These are phyloP conservation scores for Sphaerulina vaccinii DNA, from an alignment of 2,329 filamentous ascomycete genomes.

Conservation along the genomic window DNA sequence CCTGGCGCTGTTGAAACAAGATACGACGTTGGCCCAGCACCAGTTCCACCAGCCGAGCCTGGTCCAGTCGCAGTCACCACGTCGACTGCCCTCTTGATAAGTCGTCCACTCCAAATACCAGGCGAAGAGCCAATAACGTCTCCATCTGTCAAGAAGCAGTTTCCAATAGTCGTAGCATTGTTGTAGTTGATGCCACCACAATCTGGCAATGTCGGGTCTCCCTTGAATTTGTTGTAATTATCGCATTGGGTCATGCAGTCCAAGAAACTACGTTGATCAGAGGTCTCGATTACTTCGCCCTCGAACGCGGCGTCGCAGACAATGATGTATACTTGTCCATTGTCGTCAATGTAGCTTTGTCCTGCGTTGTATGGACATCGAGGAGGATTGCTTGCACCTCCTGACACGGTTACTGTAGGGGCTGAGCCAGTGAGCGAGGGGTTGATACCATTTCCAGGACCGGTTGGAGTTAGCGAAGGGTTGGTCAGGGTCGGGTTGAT, in stretches of 20 bases:
- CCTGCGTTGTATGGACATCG: conserved; percentile 31
- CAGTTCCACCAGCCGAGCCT: conserved; percentile 4
- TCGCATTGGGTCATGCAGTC: conserved; percentile 36
- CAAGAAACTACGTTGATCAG: conserved; percentile 26
- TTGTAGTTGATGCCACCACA: conserved; percentile 34
- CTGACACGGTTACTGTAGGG: conserved; percentile 3
- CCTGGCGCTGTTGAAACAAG: conserved; percentile 3
- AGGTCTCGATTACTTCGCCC: conserved; percentile 25
- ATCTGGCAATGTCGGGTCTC: neutral
- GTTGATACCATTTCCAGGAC: neutral
- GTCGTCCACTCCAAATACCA: conserved; percentile 21
- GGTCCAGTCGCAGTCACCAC: conserved; percentile 5
- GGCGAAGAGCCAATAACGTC: conserved; percentile 9
- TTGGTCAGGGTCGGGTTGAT: too few relatives aligned
- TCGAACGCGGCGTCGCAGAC: conserved; percentile 29
- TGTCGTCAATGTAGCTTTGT: conserved; percentile 25
- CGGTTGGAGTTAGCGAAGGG: neutral
- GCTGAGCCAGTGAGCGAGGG: neutral
- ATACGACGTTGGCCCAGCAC: neutral
- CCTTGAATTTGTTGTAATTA: conserved; percentile 29
- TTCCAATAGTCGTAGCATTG: conserved; percentile 14
- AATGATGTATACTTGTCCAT: conserved; percentile 33
- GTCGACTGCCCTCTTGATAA: conserved; percentile 18
- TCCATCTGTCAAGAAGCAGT: conserved; percentile 31
- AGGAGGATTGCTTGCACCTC: conserved; percentile 21